Percentiles rank a stretch among this genome's conserved stretches.
Conservation (phyloP, 2,329 filamentous ascomycete species). For the Fusarium nisikadoi region DNA sequence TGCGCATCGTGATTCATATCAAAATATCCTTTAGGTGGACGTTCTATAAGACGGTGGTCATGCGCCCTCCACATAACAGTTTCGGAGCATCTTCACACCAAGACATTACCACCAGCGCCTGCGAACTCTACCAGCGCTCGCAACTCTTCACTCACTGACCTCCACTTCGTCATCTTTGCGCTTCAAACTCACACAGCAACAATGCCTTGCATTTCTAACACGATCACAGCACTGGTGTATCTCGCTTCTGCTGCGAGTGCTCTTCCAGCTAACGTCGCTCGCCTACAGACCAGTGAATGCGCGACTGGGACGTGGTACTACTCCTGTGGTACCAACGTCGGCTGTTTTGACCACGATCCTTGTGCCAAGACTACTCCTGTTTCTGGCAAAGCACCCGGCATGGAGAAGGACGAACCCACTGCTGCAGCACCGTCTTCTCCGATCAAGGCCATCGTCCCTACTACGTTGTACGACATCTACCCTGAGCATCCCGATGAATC, state of each 20-base stretch:
- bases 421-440: background rate
- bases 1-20: background rate
- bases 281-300: conserved; percentile 15
- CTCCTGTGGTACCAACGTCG: background rate
- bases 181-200: background rate
- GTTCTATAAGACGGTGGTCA: background rate
- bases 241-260: conserved; percentile 8
- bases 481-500: conserved; percentile 24
- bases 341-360: conserved; percentile 16
- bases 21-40: too few relatives aligned
- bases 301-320: conserved; percentile 6
- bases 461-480: conserved; percentile 26
- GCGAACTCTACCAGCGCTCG: background rate
- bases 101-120: background rate
- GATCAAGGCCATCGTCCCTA: background rate
- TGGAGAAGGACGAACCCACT: background rate
- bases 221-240: conserved; percentile 4
- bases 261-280: conserved; percentile 7
- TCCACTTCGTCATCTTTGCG: too few relatives aligned
- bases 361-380: background rate
- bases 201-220: conserved; percentile 24
- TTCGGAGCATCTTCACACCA: background rate
- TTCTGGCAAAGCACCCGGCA: background rate
- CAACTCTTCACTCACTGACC: background rate
- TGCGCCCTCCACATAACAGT: too few relatives aligned